These are phyloP conservation scores for Haplosporangium gracile DNA, from an alignment of 192 early-diverging fungal genomes.

Conservation along the genomic window DNA sequence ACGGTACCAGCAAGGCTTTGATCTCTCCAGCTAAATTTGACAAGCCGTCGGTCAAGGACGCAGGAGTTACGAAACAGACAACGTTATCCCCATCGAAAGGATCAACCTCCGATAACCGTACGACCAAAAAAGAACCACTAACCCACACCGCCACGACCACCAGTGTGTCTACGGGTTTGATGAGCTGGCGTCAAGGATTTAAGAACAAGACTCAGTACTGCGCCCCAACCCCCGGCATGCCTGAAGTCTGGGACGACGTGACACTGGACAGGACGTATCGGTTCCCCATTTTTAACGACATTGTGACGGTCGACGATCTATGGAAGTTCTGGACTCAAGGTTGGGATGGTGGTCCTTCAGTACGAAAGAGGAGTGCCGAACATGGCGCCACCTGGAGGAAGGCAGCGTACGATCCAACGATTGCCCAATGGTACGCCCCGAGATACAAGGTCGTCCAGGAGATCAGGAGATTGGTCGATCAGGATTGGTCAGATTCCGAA, in stretches of 20 bases:
- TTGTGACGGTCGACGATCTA: background rate
- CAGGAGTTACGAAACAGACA: background rate
- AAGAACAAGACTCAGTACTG: background rate
- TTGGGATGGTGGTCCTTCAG: background rate
- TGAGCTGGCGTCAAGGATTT: background rate
- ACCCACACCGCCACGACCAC: background rate
- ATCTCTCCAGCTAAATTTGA: background rate
- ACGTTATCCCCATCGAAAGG: background rate
- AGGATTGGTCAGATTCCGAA: background rate
- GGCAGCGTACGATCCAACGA: background rate
- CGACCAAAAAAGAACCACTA: background rate
- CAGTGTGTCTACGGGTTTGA: too few relatives aligned
- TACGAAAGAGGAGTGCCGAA: background rate
- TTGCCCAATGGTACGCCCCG: background rate
- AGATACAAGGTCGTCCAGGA: background rate
- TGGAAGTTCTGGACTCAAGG: background rate
- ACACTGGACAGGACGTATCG: background rate
- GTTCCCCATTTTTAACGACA: background rate
- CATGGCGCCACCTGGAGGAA: background rate
- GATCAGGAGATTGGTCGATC: background rate
- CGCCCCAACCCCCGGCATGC: background rate
- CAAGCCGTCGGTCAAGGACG: background rate
- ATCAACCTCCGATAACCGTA: background rate
- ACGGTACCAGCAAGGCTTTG: background rate
- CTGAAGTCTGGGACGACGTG: background rate